phyloP scores from a whole-genome alignment of 2,329 filamentous ascomycete genomes.

The Calonectria crousiana region DNA sequence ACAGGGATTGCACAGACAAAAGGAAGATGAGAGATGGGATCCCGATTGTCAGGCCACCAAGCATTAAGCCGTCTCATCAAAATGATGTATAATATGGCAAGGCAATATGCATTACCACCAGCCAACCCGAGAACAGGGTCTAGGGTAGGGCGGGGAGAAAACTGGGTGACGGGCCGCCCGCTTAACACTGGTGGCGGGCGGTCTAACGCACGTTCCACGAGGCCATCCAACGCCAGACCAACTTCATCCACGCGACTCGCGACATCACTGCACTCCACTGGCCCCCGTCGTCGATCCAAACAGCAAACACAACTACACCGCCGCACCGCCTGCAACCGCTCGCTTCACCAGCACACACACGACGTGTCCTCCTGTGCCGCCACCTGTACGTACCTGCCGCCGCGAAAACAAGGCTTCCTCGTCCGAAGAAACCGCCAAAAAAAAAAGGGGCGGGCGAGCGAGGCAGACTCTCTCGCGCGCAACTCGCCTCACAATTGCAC shows the following conservation, averaged over 20 bases:
- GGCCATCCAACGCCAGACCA: slow-evolving; percentile 7
- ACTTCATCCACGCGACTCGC: slow-evolving; percentile 27
- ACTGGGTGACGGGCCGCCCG: neutral
- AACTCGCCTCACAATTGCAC: slow-evolving; percentile 7
- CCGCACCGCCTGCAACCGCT: slow-evolving; percentile 11
- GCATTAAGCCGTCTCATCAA: neutral
- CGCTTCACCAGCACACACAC: slow-evolving; percentile 8
- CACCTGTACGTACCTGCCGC: slow-evolving; percentile 20
- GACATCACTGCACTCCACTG: slow-evolving; percentile 10
- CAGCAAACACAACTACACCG: slow-evolving; percentile 11
- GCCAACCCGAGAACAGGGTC: neutral
- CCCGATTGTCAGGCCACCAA: neutral
- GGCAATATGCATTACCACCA: neutral
- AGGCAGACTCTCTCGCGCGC: slow-evolving; percentile 10
- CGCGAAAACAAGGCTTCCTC: slow-evolving; percentile 18
- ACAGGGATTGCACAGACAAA: neutral
- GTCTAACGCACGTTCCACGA: slow-evolving; percentile 26
- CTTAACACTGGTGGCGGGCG: slow-evolving; percentile 17
- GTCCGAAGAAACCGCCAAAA: neutral
- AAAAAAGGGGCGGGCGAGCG: slow-evolving; percentile 15
- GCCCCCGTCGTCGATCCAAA: neutral
- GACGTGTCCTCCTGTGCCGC: slow-evolving; percentile 4
- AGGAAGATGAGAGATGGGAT: neutral
- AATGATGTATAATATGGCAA: neutral
- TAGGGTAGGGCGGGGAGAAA: slow-evolving; percentile 19